phyloP scores from a whole-genome alignment of 192 early-diverging fungal species.

The Coemansia sp. region DNA sequence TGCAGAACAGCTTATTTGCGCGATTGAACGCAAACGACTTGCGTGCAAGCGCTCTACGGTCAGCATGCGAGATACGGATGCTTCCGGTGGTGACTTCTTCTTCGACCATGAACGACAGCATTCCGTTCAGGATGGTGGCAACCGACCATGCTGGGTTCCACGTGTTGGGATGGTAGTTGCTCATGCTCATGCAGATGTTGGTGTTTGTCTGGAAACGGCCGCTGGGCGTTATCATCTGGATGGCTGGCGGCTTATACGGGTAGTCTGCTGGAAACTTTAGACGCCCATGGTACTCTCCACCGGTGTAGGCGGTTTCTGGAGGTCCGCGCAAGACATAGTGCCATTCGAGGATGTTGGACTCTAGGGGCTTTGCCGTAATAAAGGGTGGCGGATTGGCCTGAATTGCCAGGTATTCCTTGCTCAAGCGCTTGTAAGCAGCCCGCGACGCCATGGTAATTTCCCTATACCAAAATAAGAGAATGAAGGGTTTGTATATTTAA shows the following conservation, averaged over 20 bases:
- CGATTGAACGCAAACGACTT: conserved; percentile 82
- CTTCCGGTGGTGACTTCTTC: conserved; percentile 95
- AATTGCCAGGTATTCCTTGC: conserved; percentile 76
- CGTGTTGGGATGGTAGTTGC: conserved; percentile 87
- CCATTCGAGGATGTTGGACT: conserved; percentile 97
- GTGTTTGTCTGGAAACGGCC: conserved; percentile 93
- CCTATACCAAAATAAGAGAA: conserved; percentile 3
- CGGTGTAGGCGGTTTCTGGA: conserved; percentile 88
- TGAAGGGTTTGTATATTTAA: conserved; percentile 1
- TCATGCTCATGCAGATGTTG: conserved; percentile 94
- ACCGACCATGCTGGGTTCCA: conserved; percentile 99
- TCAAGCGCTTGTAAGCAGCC: conserved; percentile 72
- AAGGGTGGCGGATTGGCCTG: conserved; percentile 83
- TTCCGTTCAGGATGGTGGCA: conserved; percentile 90
- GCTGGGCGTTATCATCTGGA: conserved; percentile 78
- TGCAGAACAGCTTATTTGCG: conserved; percentile 71
- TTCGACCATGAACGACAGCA: conserved; percentile 94
- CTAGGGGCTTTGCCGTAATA: conserved; percentile 88
- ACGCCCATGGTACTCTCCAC: conserved; percentile 89
- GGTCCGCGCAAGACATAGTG: conserved; percentile 97
- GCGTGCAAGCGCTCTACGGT: conserved; percentile 75
- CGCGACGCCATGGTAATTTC: conserved; percentile 70
- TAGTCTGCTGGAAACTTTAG: conserved; percentile 94
- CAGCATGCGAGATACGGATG: conserved; percentile 74
- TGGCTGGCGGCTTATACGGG: conserved; percentile 89